Evolutionary conservation across 2,329 filamentous ascomycete species (phyloP).

Genomic region (Verticillium alfalfae): DNA sequence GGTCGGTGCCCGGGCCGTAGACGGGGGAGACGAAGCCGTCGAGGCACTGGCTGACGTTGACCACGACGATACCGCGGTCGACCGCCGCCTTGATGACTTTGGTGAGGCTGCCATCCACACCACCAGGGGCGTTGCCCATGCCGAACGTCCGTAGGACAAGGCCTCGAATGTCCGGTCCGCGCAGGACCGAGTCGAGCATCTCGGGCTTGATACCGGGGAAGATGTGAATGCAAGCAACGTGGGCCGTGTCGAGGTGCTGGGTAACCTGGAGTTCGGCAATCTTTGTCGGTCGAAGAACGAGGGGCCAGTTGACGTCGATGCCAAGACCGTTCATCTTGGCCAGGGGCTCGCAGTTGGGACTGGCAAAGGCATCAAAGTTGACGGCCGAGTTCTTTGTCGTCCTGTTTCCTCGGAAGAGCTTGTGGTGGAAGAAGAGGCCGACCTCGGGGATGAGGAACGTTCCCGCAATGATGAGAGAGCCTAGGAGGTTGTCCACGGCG

Average conservation of each 20-base stretch:
- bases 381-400: slow-evolving; percentile 84
- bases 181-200: slow-evolving; percentile 82
- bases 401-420: slow-evolving; percentile 81
- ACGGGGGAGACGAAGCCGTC: slow-evolving; percentile 71
- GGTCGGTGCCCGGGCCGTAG: slow-evolving; percentile 71
- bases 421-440: slow-evolving; percentile 89
- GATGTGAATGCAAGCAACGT: slow-evolving; percentile 83
- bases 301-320: slow-evolving; percentile 74
- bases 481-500: slow-evolving; percentile 83
- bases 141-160: slow-evolving; percentile 89
- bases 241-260: slow-evolving; percentile 73
- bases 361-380: slow-evolving; percentile 81
- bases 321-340: slow-evolving; percentile 76
- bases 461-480: slow-evolving; percentile 82
- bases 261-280: slow-evolving; percentile 72
- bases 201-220: slow-evolving; percentile 92
- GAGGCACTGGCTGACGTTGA: slow-evolving; percentile 88
- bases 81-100: slow-evolving; percentile 74
- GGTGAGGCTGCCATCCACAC: slow-evolving; percentile 72
- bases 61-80: slow-evolving; percentile 73
- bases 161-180: slow-evolving; percentile 69
- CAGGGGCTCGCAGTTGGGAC: slow-evolving; percentile 78
- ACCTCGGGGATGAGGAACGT: slow-evolving; percentile 93
- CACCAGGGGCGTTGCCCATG: slow-evolving; percentile 84
- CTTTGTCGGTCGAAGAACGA: slow-evolving; percentile 67